Evolutionary conservation across 2,329 filamentous ascomycete genomes (phyloP), one percentile per base, ranked within the genome.

Genomic region (Botrytis galanthina): DNA sequence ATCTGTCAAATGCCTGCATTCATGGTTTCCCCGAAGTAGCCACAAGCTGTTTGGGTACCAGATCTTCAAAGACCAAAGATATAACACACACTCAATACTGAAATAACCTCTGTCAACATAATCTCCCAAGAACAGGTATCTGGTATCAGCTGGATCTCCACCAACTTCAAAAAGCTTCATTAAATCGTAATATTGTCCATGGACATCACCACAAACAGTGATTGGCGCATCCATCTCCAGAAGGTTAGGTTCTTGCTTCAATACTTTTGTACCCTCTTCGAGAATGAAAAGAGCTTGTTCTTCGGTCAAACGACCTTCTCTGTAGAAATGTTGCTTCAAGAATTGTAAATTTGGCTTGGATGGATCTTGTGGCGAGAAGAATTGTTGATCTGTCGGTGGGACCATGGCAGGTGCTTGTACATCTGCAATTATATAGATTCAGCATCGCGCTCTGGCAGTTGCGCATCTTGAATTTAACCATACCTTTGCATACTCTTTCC

Each of bases 91-190:
- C 88, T 99, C 96, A 81, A 99, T 98, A 83, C 95, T 98, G 84
- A 98, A 99, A 85, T 99, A 99, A 71, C 96, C 96, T 83, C 96
- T 90, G 83, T 99, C 96, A 77, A 99, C 96, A 82, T 99, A 99
- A 84, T 99, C 96, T 75, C 96, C 96, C 77, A 99, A 86, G 84
- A 99, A 99, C 74, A 99, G 89, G 84, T 99, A 99, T 81, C 96
- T 87, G 44, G 96, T 99, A 85, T 99, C 96, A 71, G 95, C 90
- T 59, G 96, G 96, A 83, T 99, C 96, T 77, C 96, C 96, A 78
- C 96, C 96, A 70, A 99, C 96, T 84, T 99, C 96, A 81, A 99
- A 99, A 48, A 99, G 88, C 87, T 99, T 99, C 96, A 99, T 99
- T 81, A 99, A 85, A 83, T 99, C 96, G 83, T 97, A 99, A 86